These are phyloP conservation scores for Exidia glandulosa DNA, from an alignment of 768 basidiomycete genomes.

Conservation along the genomic window DNA sequence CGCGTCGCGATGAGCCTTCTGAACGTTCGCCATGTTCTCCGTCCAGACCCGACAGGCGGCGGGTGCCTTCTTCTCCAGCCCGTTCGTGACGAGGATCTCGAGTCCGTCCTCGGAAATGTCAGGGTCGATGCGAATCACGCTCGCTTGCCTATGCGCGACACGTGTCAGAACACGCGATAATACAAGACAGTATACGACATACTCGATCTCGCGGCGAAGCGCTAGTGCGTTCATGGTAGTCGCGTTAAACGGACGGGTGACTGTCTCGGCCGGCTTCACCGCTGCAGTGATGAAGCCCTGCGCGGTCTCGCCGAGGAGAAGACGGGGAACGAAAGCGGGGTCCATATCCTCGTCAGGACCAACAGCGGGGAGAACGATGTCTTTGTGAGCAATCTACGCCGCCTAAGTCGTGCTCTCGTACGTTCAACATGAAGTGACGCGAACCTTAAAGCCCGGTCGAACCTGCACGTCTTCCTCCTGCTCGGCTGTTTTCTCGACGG, in stretches of 20 bases:
- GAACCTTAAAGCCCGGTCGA: slow-evolving; percentile 36
- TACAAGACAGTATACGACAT: background rate
- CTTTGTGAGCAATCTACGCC: slow-evolving; percentile 1
- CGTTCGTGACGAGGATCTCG: slow-evolving; percentile 16
- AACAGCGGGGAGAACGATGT: background rate
- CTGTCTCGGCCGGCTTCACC: slow-evolving; percentile 6
- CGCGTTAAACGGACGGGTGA: background rate
- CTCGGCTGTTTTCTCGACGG: slow-evolving; percentile 42
- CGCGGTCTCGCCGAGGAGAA: slow-evolving; percentile 29
- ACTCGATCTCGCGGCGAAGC: background rate
- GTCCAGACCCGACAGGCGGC: slow-evolving; percentile 5
- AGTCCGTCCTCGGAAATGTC: slow-evolving; percentile 17
- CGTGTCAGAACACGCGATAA: too few species aligned
- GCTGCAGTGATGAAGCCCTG: slow-evolving; percentile 30
- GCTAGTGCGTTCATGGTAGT: background rate
- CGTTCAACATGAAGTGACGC: slow-evolving; percentile 2
- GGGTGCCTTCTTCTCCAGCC: slow-evolving; percentile 19
- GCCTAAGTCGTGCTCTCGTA: background rate
- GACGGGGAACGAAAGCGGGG: slow-evolving; percentile 13
- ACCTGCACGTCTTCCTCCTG: slow-evolving; percentile 39
- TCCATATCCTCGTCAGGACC: background rate
- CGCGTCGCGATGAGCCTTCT: slow-evolving; percentile 3
- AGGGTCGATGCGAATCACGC: slow-evolving; percentile 15
- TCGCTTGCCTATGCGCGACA: too few species aligned
- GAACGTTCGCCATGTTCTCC: slow-evolving; percentile 1